Conservation (phyloP, 371 early-diverging fungal species). For the Actinomortierella ambigua region DNA sequence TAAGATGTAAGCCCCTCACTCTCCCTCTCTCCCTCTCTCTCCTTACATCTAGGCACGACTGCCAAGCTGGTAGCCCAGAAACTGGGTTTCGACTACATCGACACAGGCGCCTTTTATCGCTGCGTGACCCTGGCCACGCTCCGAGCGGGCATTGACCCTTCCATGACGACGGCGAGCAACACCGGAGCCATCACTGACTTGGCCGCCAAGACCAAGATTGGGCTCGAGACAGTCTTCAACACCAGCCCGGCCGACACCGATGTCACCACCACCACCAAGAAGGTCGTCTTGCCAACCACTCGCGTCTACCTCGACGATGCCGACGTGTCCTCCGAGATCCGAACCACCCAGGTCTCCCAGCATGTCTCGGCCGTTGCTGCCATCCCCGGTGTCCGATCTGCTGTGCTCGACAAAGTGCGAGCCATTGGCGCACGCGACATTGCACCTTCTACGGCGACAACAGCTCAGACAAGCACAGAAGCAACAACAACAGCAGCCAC, state of each 20-base stretch:
- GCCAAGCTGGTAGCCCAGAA: constrained; percentile 73
- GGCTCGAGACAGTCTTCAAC: constrained; percentile 22
- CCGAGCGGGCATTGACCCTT: constrained; percentile 46
- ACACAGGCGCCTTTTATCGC: constrained; percentile 77
- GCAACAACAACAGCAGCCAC: constrained; percentile 15
- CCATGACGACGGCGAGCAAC: constrained; percentile 19
- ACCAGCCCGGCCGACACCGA: constrained; percentile 9
- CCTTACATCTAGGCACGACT: constrained; percentile 61
- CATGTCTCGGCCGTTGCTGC: constrained; percentile 75
- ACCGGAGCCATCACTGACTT: constrained; percentile 28
- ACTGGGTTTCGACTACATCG: constrained; percentile 81
- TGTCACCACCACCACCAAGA: constrained; percentile 5
- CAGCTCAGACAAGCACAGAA: constrained; percentile 21
- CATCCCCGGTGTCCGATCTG: constrained; percentile 64
- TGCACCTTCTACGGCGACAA: constrained; percentile 30
- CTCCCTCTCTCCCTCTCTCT: not conserved
- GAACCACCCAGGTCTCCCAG: constrained; percentile 67
- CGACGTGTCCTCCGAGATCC: constrained; percentile 73
- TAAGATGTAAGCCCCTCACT: no score
- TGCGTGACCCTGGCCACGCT: constrained; percentile 66
- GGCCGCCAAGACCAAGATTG: constrained; percentile 30
- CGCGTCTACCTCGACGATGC: constrained; percentile 62
- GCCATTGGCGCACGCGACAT: constrained; percentile 48
- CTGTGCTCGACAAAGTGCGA: constrained; percentile 69
- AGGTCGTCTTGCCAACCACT: constrained; percentile 42